Evolutionary conservation across 441 rosid species (phyloP).

Genomic region (Brassica balearica): DNA sequence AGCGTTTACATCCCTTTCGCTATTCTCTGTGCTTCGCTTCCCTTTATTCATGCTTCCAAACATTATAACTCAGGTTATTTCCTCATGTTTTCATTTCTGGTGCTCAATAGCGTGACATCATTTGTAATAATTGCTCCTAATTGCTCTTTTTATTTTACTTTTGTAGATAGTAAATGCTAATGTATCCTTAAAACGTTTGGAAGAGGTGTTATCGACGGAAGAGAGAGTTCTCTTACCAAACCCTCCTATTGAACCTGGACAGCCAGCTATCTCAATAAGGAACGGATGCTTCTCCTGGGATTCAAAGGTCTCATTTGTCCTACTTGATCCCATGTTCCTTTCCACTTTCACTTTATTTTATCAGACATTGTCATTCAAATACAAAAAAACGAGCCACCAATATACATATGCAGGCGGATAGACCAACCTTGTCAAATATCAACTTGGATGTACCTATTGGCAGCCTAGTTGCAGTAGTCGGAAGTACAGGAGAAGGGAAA

Average conservation of each 20-base stretch:
- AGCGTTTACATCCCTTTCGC: slow-evolving; percentile 78
- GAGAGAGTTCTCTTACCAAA: slow-evolving; percentile 94
- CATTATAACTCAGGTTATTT: too few relatives aligned
- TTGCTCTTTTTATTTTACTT: not conserved
- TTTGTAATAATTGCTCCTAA: not conserved
- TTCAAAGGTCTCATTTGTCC: slow-evolving; percentile 65
- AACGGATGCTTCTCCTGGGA: slow-evolving; percentile 97
- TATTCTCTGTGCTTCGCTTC: too few relatives aligned
- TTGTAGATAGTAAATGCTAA: slow-evolving; percentile 91
- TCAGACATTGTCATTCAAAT: slow-evolving; percentile 12
- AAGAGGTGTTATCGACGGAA: slow-evolving; percentile 89
- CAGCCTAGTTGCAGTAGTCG: slow-evolving; percentile 94
- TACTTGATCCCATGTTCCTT: slow-evolving; percentile 20
- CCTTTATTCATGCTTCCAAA: too few relatives aligned
- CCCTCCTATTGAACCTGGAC: slow-evolving; percentile 80
- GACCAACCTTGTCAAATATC: slow-evolving; percentile 78
- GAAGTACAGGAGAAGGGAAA: slow-evolving; percentile 96
- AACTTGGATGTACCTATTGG: slow-evolving; percentile 86
- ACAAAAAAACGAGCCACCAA: not conserved
- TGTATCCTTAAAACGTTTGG: slow-evolving; percentile 93
- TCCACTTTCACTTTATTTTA: not conserved
- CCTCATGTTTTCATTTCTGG: not conserved
- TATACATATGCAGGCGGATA: slow-evolving; percentile 65
- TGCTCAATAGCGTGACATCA: not conserved
- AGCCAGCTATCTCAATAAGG: slow-evolving; percentile 82